Evolutionary conservation across 192 early-diverging fungal species (phyloP), one percentile per base, ranked within the genome.

Genomic region (Piromyces finnis): DNA sequence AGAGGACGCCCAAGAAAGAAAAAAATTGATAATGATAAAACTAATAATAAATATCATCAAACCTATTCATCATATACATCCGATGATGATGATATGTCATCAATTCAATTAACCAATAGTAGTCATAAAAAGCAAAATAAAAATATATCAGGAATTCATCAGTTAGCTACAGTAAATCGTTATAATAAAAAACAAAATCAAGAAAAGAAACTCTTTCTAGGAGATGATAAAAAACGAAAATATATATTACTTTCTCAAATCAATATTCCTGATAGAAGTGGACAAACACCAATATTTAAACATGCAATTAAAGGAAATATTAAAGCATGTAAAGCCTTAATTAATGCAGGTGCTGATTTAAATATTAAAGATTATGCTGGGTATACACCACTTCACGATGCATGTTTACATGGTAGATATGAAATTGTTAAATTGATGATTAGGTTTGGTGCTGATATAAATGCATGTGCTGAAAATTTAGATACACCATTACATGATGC

Each of bases 401-500:
- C 89, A 17, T 85, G 84, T 30, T 78, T 91, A 9, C 82, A 85
- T 78, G 89, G 89, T 78, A 82, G 86, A 30, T 77, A 78, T 9
- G 81, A 84, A 32, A 82, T 86, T 14, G 87, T 84, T 28, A 37
- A 37, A 15, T 83, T 89, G 16, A 78, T 91, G 80, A 79, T 91
- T 5, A 18, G 51, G 29, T 84, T 83, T 78, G 90, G 88, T 26
- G 89, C 89, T 4, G 87, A 90, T 79, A 86, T 87, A 16, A 88
- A 90, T 79, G 84, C 83, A 17, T 77, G 83, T 16, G 88, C 85
- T 1, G 81, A 82, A 22, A 86, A 89, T 27, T 82, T 82, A n/a
- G 87, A 90, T 78, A 90, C 89, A 29, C 87, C 89, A 13, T 82
- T 91, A n/a, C 89, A 90, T 81, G 89, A 91, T 83, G 90, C 90